Evolutionary conservation across 2,329 filamentous ascomycete species (phyloP).

Genomic region (Claviceps maximensis): DNA sequence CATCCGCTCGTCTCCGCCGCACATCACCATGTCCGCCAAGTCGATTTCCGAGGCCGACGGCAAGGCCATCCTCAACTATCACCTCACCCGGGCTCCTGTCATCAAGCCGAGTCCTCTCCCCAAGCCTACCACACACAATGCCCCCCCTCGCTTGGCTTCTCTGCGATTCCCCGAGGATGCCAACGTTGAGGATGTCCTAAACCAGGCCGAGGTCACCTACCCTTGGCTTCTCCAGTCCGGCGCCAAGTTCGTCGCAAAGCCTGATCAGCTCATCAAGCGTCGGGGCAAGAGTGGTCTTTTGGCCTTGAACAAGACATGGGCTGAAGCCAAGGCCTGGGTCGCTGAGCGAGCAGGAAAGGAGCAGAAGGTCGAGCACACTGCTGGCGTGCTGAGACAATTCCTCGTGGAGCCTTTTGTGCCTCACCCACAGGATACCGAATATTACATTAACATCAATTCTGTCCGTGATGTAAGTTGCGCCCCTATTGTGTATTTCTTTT

Average conservation of each 20-base stretch:
- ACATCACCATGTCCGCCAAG: constrained; percentile 50
- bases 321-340: constrained; percentile 89
- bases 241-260: constrained; percentile 95
- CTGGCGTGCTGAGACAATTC: constrained; percentile 85
- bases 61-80: constrained; percentile 99
- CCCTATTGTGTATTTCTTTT: constrained; percentile 11
- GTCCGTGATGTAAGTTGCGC: constrained; percentile 81
- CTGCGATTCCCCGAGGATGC: constrained; percentile 87
- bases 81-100: constrained; percentile 90
- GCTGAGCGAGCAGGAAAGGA: constrained; percentile 81
- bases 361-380: constrained; percentile 84
- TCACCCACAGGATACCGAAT: constrained; percentile 89
- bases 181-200: constrained; percentile 68
- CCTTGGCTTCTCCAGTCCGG: constrained; percentile 80
- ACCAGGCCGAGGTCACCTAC: constrained; percentile 93
- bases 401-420: constrained; percentile 97
- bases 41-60: constrained; percentile 97
- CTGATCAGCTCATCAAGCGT: constrained; percentile 99
- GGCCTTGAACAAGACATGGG: constrained; percentile 93
- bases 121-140: constrained; percentile 73
- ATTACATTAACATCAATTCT: constrained; percentile 99
- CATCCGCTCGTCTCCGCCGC: constrained; percentile 12
- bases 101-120: constrained; percentile 97
- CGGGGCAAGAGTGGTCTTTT: constrained; percentile 97
- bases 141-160: constrained; percentile 78